A percentile compares a stretch with the other conserved stretches of the same genome.
Conservation (phyloP, 768 basidiomycete genomes). For the Glaciozyma antarctica region DNA sequence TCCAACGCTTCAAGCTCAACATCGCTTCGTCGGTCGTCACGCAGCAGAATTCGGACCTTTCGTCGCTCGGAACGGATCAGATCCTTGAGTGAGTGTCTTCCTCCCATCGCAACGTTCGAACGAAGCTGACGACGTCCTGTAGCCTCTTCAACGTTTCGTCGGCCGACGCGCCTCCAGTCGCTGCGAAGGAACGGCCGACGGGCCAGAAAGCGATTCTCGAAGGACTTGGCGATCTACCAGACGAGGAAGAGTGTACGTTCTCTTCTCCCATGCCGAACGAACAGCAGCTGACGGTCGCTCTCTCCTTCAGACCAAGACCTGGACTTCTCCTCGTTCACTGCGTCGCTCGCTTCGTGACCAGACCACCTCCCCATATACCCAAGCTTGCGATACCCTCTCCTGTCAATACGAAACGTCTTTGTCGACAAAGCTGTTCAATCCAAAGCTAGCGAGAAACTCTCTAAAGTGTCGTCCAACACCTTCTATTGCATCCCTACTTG, state of each 20-base stretch:
- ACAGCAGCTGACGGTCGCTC: neutral
- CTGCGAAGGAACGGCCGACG: conserved; percentile 42
- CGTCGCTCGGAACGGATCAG: conserved; percentile 94
- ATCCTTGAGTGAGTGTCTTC: conserved; percentile 47
- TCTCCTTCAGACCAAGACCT: conserved; percentile 6
- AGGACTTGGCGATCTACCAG: conserved; percentile 81
- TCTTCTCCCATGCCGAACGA: no score
- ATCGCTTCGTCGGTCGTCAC: conserved; percentile 95
- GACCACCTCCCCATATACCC: no score
- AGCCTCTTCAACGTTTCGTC: conserved; percentile 59
- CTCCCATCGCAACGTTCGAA: no score
- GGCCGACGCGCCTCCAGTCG: neutral
- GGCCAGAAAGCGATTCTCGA: conserved; percentile 75
- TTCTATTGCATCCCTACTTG: conserved; percentile 11
- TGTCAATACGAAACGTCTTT: no score
- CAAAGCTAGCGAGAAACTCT: no score
- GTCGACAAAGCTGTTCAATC: no score
- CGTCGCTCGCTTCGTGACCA: neutral
- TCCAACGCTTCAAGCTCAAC: conserved; percentile 98
- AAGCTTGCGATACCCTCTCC: no score
- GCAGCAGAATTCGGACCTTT: conserved; percentile 87
- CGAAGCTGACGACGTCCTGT: no score
- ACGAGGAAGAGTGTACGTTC: conserved; percentile 80
- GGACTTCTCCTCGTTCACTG: conserved; percentile 4
- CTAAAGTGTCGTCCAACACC: no score